Evolutionary conservation across 2,329 filamentous ascomycete species (phyloP), one percentile per base, ranked within the genome.

Genomic region (Geosmithia morbida): DNA sequence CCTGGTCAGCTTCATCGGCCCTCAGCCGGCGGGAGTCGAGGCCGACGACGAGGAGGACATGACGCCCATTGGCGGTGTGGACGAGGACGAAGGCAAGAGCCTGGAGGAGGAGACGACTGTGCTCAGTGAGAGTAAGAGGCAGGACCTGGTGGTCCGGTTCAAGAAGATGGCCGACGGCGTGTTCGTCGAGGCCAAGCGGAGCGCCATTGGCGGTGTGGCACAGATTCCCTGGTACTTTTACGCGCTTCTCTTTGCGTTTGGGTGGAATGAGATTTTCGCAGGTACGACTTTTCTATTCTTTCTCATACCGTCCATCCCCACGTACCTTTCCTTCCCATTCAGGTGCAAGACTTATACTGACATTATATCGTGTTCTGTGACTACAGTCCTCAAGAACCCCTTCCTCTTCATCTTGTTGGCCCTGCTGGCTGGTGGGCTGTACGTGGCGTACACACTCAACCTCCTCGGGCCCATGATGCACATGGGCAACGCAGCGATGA

Each of bases 131-230:
- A 75, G 80, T 53, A 95, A 96, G 68, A 79, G 86, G 50, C 86
- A 94, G 60, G 89, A 98, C 61, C 75, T 98, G 26, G 87, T 88
- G 10, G 84, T 94, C 14, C 78, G 92, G 48, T 98, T 98, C 75
- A 97, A 96, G 75, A 97, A 97, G 75, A 92, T 87, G 37, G 92
- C 92, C 1, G 92, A 98, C 61, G 92, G 89, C 7, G 90, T 98
- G 3, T 98, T 95, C 57, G 89, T 98, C 41, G 92, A 98, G 68
- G 92, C 92, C 45, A 98, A 98, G 74, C 80, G 92, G 49, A 89
- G 90, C 61, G 92, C 92, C 41, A 94, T 98, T 60, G 92, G 92
- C 48, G 89, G 90, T 49, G 86, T 98, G 56, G 86, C 89, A 4
- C 89, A 96, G 64, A 81, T 98, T 45, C 92, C 92, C 6, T 68